phyloP scores from a whole-genome alignment of 1,284 basidiomycete species.

The Exsudoporus floridanus region DNA sequence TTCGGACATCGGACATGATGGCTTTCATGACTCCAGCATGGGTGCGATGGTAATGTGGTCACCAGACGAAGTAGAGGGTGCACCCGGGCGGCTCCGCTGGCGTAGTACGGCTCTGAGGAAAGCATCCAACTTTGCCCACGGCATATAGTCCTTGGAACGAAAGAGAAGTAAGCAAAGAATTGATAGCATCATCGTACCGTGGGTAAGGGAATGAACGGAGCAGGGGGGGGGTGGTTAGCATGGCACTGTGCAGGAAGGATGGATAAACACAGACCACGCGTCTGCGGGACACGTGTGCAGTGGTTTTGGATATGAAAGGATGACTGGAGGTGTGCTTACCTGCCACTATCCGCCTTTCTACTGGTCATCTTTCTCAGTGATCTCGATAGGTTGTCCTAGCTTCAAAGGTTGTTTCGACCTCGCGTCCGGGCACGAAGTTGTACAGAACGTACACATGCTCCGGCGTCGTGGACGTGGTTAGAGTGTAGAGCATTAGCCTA shows the following conservation, averaged over 20 bases:
- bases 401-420: conserved; percentile 88
- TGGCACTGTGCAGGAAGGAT: conserved; percentile 1
- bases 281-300: conserved; percentile 1
- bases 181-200: conserved; percentile 28
- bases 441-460: conserved; percentile 78
- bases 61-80: too few relatives aligned
- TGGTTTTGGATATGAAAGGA: conserved; percentile 16
- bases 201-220: conserved; percentile 10
- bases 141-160: conserved; percentile 80
- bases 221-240: conserved; percentile 3
- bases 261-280: conserved; percentile 16
- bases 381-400: conserved; percentile 84
- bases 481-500: background rate
- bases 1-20: conserved; percentile 85
- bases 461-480: conserved; percentile 35
- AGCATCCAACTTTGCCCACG: conserved; percentile 82
- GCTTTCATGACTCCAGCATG: conserved; percentile 72
- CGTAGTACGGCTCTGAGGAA: conserved; percentile 89
- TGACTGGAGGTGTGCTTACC: conserved; percentile 51
- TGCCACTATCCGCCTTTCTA: conserved; percentile 99
- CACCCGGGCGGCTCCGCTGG: conserved; percentile 44
- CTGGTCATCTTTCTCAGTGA: conserved; percentile 91
- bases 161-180: conserved; percentile 24
- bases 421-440: conserved; percentile 87
- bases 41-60: too few relatives aligned